Percentiles rank a stretch among this genome's conserved stretches.
Evolutionary conservation across 129 eudicot species (phyloP).

Genomic region (Tagetes erecta): DNA sequence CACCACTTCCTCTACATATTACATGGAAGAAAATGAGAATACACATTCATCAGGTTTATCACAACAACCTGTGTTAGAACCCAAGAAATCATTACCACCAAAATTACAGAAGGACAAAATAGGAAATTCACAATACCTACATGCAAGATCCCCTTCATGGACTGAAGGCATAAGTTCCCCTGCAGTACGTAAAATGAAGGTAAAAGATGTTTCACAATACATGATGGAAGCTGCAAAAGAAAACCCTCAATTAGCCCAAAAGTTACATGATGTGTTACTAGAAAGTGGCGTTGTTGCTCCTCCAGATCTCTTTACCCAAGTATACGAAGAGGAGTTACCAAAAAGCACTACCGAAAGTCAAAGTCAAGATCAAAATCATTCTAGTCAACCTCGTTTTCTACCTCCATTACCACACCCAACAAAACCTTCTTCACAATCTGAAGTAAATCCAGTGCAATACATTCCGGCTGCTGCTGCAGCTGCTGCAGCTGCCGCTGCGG

Average conservation of each 20-base stretch:
- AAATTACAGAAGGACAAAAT: slow-evolving; percentile 24
- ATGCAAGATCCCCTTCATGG: slow-evolving; percentile 92
- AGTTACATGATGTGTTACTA: slow-evolving; percentile 84
- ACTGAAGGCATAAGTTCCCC: slow-evolving; percentile 96
- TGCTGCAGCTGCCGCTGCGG: slow-evolving; percentile 91
- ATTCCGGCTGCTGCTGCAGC: slow-evolving; percentile 85
- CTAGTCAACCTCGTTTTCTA: slow-evolving; percentile 44
- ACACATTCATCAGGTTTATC: slow-evolving; percentile 14
- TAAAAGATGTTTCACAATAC: slow-evolving; percentile 94
- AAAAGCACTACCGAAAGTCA: slow-evolving; percentile 39
- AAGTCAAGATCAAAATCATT: slow-evolving; percentile 32
- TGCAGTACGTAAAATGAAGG: slow-evolving; percentile 78
- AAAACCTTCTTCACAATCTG: slow-evolving; percentile 36
- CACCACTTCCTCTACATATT: slow-evolving; percentile 48
- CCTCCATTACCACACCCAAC: slow-evolving; percentile 64
- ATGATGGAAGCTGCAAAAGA: slow-evolving; percentile 98
- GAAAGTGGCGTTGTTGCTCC: slow-evolving; percentile 99
- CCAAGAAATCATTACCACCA: slow-evolving; percentile 26
- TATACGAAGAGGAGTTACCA: slow-evolving; percentile 51
- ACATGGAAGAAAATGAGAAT: slow-evolving; percentile 41
- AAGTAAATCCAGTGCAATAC: slow-evolving; percentile 36
- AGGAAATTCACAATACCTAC: slow-evolving; percentile 45
- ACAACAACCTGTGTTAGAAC: slow-evolving; percentile 26
- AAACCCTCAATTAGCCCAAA: slow-evolving; percentile 92
- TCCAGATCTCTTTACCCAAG: slow-evolving; percentile 71